These are phyloP conservation scores for Monascus purpureus DNA, from an alignment of 495 filamentous ascomycete species.

Conservation along the genomic window DNA sequence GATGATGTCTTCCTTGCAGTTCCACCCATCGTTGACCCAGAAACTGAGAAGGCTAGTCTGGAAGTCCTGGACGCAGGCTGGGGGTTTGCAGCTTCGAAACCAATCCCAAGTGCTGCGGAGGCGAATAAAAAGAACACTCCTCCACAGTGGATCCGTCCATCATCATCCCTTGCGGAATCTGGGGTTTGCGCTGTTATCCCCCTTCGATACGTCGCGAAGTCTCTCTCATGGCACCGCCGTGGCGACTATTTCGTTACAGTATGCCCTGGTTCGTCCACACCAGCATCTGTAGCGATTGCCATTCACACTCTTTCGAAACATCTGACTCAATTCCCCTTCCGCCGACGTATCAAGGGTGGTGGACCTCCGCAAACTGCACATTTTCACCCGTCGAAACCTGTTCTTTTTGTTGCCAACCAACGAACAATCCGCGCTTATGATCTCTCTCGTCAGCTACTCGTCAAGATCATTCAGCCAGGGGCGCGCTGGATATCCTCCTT, in stretches of 20 bases:
- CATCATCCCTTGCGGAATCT: conserved; percentile 52
- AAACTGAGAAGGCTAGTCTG: conserved; percentile 56
- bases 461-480: conserved; percentile 85
- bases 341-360: conserved; percentile 53
- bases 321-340: conserved; percentile 86
- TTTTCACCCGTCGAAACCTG: conserved; percentile 86
- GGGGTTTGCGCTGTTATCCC: conserved; percentile 67
- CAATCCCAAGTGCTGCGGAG: conserved; percentile 41
- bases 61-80: conserved; percentile 75
- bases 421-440: conserved; percentile 86
- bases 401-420: conserved; percentile 93
- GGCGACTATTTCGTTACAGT: conserved; percentile 93
- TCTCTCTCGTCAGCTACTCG: conserved; percentile 69
- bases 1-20: conserved; percentile 77
- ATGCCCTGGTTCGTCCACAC: conserved; percentile 58
- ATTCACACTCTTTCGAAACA: conserved; percentile 95
- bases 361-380: conserved; percentile 78
- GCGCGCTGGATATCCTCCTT: conserved; percentile 91
- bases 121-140: conserved; percentile 58
- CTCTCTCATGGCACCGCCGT: conserved; percentile 86
- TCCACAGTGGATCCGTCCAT: conserved; percentile 72
- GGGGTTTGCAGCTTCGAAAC: conserved; percentile 67
- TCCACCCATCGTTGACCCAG: conserved; percentile 56
- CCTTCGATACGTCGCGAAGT: conserved; percentile 71
- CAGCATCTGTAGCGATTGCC: conserved; percentile 56